phyloP scores from a whole-genome alignment of 1,284 basidiomycete genomes.

The Ceratobasidium sp. region DNA sequence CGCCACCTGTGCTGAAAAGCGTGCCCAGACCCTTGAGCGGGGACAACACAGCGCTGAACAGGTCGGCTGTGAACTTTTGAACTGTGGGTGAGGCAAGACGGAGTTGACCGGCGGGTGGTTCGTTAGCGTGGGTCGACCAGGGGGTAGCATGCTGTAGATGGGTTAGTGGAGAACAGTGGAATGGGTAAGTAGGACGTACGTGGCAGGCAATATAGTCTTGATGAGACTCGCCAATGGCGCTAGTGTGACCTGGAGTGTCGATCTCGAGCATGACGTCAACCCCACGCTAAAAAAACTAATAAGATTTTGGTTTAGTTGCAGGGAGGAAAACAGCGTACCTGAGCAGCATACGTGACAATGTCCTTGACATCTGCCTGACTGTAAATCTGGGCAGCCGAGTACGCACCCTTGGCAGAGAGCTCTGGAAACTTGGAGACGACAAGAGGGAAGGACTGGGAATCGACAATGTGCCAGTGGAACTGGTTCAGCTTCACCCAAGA shows the following conservation, averaged over 20 bases:
- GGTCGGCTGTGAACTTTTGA: conserved; percentile 61
- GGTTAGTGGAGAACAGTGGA: background rate
- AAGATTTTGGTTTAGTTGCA: background rate
- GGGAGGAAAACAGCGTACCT: conserved; percentile 60
- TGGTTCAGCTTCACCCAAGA: conserved; percentile 79
- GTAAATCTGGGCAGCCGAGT: conserved; percentile 70
- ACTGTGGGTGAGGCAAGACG: conserved; percentile 69
- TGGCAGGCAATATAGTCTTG: conserved; percentile 82
- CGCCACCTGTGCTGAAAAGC: conserved; percentile 84
- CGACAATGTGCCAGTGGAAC: conserved; percentile 67
- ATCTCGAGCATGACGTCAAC: conserved; percentile 84
- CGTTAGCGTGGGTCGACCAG: conserved; percentile 53
- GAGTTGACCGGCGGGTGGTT: conserved; percentile 86
- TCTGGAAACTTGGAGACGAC: conserved; percentile 71
- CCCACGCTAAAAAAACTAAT: conserved; percentile 66
- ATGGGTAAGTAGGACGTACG: conserved; percentile 61
- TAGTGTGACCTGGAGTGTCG: conserved; percentile 83
- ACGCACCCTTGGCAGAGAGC: conserved; percentile 76
- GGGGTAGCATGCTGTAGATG: conserved; percentile 27
- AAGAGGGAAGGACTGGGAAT: conserved; percentile 73
- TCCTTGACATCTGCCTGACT: conserved; percentile 69
- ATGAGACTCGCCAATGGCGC: conserved; percentile 71
- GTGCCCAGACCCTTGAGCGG: conserved; percentile 65
- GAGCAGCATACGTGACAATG: conserved; percentile 78
- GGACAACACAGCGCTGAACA: conserved; percentile 61